phyloP scores from a whole-genome alignment of 2,329 filamentous ascomycete species.

The Penicillium sp. region DNA sequence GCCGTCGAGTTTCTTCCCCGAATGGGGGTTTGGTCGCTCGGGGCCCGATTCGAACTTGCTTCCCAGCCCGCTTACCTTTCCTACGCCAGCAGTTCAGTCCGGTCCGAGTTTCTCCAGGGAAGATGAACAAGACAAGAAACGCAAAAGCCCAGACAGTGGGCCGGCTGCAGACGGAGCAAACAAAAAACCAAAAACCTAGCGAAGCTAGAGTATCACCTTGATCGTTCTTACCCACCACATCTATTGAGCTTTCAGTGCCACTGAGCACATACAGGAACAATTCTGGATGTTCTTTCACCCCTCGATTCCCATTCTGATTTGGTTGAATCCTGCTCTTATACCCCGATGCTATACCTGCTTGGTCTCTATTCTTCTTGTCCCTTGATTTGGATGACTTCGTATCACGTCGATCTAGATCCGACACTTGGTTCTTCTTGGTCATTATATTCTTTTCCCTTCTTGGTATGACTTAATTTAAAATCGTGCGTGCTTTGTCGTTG shows the following conservation, averaged over 20 bases:
- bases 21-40: conserved; percentile 69
- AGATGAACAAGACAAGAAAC: conserved; percentile 42
- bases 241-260: too few relatives aligned
- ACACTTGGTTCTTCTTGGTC: conserved; percentile 2
- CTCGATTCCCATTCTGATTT: conserved; percentile 9
- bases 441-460: too few relatives aligned
- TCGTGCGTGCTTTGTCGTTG: conserved; percentile 2
- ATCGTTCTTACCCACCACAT: too few relatives aligned
- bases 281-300: not conserved
- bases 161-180: conserved; percentile 27
- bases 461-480: not conserved
- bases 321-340: conserved; percentile 19
- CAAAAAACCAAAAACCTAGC: conserved; percentile 39
- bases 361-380: conserved; percentile 2
- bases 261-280: too few relatives aligned
- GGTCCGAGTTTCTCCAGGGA: conserved; percentile 40
- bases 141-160: conserved; percentile 40
- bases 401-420: not conserved
- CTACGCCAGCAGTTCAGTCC: conserved; percentile 59
- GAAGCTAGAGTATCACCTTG: not conserved
- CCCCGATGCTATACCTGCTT: conserved; percentile 18
- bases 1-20: conserved; percentile 85
- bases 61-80: conserved; percentile 87
- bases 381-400: conserved; percentile 5
- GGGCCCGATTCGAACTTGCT: conserved; percentile 72